Evolutionary conservation across 2,329 filamentous ascomycete species (phyloP), one percentile per base, ranked within the genome.

Genomic region (Fusarium sp.): DNA sequence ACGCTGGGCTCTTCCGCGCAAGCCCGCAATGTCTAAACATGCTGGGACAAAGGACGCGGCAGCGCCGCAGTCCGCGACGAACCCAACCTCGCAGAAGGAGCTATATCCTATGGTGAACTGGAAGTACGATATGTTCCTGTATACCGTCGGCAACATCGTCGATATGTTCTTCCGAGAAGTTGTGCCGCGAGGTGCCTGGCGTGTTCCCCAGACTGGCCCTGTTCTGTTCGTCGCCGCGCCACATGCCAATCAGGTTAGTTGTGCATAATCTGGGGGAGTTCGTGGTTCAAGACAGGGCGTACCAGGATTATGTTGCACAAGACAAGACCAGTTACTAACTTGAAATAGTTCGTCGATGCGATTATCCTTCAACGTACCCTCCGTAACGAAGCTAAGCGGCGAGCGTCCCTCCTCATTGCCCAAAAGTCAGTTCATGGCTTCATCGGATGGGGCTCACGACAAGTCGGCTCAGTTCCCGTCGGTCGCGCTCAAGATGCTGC

Each of bases 161-260:
- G 96, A 99, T 83, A 91, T 98, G 75, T 99, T 99, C 89, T 99
- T 99, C 86, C 92, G 96, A 76, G 96, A 99, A 83, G 94, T 99
- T 22, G 95, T 98, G 81, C 96, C 96, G 18, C 90, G 96, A 73
- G 95, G 95, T 75, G 94, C 95, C 71, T 99, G 96, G 95, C 95
- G 95, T 82, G 93, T 99, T 48, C 96, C 96, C 48, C 91, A 92
- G 78, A 89, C 90, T 71, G 96, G 95, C 0, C 95, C 96, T 3
- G 90, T 99, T 71, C 93, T 99, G 67, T 96, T 99, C 79, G 96
- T 99, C 75, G 96, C 95, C 48, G 96, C 95, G 61, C 96, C 96
- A 74, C 96, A 99, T 86, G 95, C 95, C 68, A 99, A 99, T 82
- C 94, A 96, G 89, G 92, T 94, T 84, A 68, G 87, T 82, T 26